Conservation (phyloP, 1,139 yeast genomes). For the Zygosaccharomyces sapae region DNA sequence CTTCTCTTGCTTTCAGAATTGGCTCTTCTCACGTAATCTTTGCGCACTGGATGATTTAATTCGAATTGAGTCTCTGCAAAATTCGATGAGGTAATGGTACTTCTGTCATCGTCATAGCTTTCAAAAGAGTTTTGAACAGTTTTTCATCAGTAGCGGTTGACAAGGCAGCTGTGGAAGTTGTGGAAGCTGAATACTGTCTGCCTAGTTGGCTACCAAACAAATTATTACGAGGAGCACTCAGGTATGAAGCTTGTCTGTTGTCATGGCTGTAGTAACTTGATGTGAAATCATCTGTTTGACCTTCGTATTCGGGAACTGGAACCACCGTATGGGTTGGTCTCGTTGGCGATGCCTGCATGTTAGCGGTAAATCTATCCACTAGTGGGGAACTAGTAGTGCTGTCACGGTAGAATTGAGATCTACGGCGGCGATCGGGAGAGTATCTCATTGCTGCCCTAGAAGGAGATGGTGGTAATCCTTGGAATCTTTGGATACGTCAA, state of each 20-base stretch:
- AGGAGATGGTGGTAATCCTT: conserved; percentile 39
- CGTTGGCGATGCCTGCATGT: conserved; percentile 63
- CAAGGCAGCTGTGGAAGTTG: conserved; percentile 27
- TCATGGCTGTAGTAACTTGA: conserved; percentile 18
- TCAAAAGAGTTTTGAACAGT: conserved; percentile 28
- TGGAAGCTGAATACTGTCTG: conserved; percentile 23
- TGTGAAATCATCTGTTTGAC: conserved; percentile 24
- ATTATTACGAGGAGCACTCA: conserved; percentile 12
- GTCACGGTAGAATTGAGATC: conserved; percentile 31
- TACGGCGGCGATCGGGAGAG: conserved; percentile 36
- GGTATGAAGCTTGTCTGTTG: conserved; percentile 5
- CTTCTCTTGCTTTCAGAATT: conserved; percentile 55
- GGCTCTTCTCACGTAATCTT: conserved; percentile 45
- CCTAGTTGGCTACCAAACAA: conserved; percentile 14
- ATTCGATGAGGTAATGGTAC: conserved; percentile 37
- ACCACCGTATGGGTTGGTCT: conserved; percentile 50
- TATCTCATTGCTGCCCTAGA: conserved; percentile 44
- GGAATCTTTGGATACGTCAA: conserved; percentile 29
- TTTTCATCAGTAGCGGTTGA: conserved; percentile 27
- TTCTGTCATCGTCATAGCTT: conserved; percentile 28
- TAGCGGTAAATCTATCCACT: conserved; percentile 43
- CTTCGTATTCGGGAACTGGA: conserved; percentile 45
- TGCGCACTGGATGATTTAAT: conserved; percentile 47
- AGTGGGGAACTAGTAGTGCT: conserved; percentile 33
- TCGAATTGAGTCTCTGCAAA: conserved; percentile 36